Evolutionary conservation across 2,329 filamentous ascomycete genomes (phyloP).

Genomic region (Aureobasidium mangrovei): DNA sequence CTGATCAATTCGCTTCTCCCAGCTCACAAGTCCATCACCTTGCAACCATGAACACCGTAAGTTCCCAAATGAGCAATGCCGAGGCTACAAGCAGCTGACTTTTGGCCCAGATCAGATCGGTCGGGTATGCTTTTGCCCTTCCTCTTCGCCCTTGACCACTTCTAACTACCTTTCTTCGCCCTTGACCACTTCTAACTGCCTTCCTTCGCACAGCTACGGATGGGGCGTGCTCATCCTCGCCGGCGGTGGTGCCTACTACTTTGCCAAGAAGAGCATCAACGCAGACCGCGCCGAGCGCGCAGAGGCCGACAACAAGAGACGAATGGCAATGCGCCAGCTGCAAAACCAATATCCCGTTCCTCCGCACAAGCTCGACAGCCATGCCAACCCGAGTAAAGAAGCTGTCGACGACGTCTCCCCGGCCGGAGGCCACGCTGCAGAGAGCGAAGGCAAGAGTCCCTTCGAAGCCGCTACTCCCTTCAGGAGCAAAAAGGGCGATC

Average conservation of each 20-base stretch:
- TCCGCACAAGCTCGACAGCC: constrained; percentile 9
- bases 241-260: constrained; percentile 87
- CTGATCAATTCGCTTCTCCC: not conserved
- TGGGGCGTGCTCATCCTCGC: constrained; percentile 85
- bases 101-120: constrained; percentile 15
- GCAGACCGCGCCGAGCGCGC: constrained; percentile 69
- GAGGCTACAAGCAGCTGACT: not conserved
- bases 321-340: constrained; percentile 17
- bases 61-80: constrained; percentile 5
- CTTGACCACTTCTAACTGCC: not conserved
- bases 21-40: not conserved
- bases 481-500: constrained; percentile 71
- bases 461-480: constrained; percentile 76
- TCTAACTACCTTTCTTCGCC: not conserved
- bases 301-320: constrained; percentile 58
- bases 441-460: constrained; percentile 66
- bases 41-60: constrained; percentile 21
- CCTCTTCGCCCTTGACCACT: not conserved
- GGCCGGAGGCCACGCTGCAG: constrained; percentile 65
- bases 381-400: constrained; percentile 61
- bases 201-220: constrained; percentile 56
- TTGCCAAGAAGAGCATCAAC: constrained; percentile 91
- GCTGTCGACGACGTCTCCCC: constrained; percentile 73
- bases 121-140: constrained; percentile 13
- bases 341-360: constrained; percentile 12